These are phyloP conservation scores for Rhizophagus prolifer DNA, from an alignment of 192 early-diverging fungal genomes.

Conservation along the genomic window DNA sequence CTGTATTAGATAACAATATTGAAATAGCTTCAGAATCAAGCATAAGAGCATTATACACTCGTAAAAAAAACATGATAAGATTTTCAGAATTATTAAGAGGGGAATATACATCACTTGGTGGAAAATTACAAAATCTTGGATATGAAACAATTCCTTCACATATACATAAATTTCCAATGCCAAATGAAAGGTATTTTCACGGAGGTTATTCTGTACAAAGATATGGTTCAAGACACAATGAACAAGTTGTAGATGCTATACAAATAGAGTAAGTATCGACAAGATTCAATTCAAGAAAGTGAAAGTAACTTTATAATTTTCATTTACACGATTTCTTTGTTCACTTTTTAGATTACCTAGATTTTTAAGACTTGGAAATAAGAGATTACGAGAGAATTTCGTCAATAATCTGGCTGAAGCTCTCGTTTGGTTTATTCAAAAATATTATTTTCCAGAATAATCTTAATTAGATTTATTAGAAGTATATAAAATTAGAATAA, in stretches of 20 bases:
- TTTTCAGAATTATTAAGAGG: constrained; percentile 3
- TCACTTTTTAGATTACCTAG: background rate
- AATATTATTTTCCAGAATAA: background rate
- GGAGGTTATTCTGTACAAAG: constrained; percentile 20
- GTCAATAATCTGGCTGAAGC: background rate
- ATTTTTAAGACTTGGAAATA: background rate
- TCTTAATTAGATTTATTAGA: too few relatives aligned
- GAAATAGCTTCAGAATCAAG: background rate
- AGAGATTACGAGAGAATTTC: background rate
- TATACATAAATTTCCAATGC: constrained; percentile 6
- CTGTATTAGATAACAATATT: background rate
- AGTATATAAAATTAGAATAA: too few relatives aligned
- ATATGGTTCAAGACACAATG: constrained; percentile 18
- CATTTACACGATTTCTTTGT: background rate
- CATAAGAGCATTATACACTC: constrained; percentile 6
- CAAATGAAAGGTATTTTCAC: background rate
- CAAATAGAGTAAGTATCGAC: background rate
- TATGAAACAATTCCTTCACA: constrained; percentile 14
- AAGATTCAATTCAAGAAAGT: too few relatives aligned
- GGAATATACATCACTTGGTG: constrained; percentile 7
- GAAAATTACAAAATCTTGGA: constrained; percentile 9
- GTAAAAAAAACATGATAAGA: background rate
- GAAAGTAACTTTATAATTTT: background rate
- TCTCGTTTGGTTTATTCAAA: background rate
- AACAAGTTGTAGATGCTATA: background rate